These are phyloP conservation scores for Chrysopogon serrulatus DNA, from an alignment of 176 grass and related monocot species.

Conservation along the genomic window DNA sequence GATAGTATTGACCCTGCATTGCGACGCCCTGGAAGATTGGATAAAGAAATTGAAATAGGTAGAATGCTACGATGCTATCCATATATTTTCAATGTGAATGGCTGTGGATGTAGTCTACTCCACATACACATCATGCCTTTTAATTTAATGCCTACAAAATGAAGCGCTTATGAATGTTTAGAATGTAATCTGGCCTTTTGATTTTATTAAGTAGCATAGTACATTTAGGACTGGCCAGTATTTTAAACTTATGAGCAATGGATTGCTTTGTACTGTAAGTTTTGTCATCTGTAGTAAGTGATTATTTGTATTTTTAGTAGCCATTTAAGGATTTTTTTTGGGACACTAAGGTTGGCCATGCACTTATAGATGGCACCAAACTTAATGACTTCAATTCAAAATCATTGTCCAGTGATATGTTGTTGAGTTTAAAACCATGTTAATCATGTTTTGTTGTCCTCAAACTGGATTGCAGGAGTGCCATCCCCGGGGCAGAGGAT, in stretches of 20 bases:
- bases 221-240: not conserved
- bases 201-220: not conserved
- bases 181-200: not conserved
- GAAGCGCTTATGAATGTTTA: not conserved
- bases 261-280: not conserved
- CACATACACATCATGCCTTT: not conserved
- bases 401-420: constrained; percentile 9
- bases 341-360: not conserved
- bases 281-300: not conserved
- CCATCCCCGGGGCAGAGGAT: constrained; percentile 79
- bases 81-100: not conserved
- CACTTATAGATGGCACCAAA: not conserved
- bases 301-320: not conserved
- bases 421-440: not conserved
- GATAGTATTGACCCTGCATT: constrained; percentile 87
- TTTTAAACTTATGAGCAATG: not conserved
- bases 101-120: not conserved
- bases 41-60: constrained; percentile 97
- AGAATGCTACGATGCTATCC: constrained; percentile 28
- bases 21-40: constrained; percentile 68
- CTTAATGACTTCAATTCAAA: not conserved
- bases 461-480: constrained; percentile 55
- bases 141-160: not conserved
- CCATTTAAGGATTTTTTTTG: not conserved
- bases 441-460: not conserved